Base-by-base conservation (phyloP, 305 asterid genomes). In the Euphrasia arctica region DNA sequence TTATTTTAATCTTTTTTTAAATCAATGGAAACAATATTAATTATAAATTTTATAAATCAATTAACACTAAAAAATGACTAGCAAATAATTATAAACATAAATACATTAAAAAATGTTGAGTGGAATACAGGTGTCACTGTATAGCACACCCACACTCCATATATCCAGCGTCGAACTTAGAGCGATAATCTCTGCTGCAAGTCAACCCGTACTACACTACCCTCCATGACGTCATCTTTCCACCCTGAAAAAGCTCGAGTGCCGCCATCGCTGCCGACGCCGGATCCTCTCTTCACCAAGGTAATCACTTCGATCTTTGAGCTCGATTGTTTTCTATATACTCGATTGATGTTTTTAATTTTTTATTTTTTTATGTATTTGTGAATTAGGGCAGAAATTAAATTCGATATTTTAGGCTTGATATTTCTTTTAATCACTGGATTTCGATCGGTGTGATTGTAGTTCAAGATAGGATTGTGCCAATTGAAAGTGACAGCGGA, bases 391-490 rank as follows among this genome's bases (percentile, higher is more conserved):
- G 58, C 43, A 39, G 43, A 39, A 39, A 4, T 18, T 22, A 2
- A 18, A 18, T 7, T 22, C 25, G 13, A 54, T 18, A 31, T 7
- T 54, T 56, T 56, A 1, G 9, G 42, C 58, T 7, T 36, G 29
- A 28, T 8, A 27, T n/a, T 13, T 3, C 1, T 57, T 57, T 39
- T 39, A 14, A 67, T 51, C 28, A 54, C 49, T 25, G 55, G 49
- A 28, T 63, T 52, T 54, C 54, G 63, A 58, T 64, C 72, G 64
- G 61, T 72, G 69, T 73, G 48, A 62, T 45, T 54, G 76, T 74
- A 92, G 99, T 93, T 83, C 72, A 87, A 81, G 82, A 83, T 93
- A 70, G 98, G 91, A 12, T 63, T 93, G 14, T 90, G 97, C 77
- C 99, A 93, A 72, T 80, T 92, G 81, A 76, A 78, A 54, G 99